These are phyloP conservation scores for Blastomyces gilchristii DNA, from an alignment of 2,329 filamentous ascomycete species.

Conservation along the genomic window DNA sequence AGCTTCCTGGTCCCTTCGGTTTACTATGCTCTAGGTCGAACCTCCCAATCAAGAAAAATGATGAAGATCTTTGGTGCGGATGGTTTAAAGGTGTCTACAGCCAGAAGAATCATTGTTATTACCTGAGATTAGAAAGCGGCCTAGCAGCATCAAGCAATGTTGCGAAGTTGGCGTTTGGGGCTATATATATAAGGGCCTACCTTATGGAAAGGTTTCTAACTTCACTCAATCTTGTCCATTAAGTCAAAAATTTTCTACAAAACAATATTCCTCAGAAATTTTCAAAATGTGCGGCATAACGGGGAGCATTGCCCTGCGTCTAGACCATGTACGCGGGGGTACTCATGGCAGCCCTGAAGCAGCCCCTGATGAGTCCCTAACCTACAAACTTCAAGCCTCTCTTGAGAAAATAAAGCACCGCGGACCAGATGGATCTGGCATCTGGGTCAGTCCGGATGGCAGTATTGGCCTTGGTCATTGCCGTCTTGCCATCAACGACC, in stretches of 20 bases:
- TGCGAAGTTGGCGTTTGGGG: too few species aligned
- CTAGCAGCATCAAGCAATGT: neutral
- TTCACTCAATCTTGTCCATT: neutral
- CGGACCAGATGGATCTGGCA: slow-evolving; percentile 38
- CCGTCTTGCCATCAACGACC: slow-evolving; percentile 46
- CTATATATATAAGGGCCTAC: neutral
- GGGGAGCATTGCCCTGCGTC: slow-evolving; percentile 1
- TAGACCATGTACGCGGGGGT: neutral
- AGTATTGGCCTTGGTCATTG: slow-evolving; percentile 40
- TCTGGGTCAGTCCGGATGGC: slow-evolving; percentile 38
- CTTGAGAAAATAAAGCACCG: slow-evolving; percentile 36
- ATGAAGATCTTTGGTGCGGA: neutral
- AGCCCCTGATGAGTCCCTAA: neutral
- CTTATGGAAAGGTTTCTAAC: neutral
- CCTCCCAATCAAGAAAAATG: neutral
- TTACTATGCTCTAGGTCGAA: neutral
- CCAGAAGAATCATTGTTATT: neutral
- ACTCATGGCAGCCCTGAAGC: neutral
- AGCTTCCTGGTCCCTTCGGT: neutral
- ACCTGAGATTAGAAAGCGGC: neutral
- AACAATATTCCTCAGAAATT: neutral
- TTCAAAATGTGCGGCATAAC: slow-evolving; percentile 5
- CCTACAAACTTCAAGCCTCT: slow-evolving; percentile 4
- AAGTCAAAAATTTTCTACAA: neutral
- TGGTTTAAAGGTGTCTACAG: neutral